Evolutionary conservation across 305 asterid genomes (phyloP).

Genomic region (Nicotiana rustica): DNA sequence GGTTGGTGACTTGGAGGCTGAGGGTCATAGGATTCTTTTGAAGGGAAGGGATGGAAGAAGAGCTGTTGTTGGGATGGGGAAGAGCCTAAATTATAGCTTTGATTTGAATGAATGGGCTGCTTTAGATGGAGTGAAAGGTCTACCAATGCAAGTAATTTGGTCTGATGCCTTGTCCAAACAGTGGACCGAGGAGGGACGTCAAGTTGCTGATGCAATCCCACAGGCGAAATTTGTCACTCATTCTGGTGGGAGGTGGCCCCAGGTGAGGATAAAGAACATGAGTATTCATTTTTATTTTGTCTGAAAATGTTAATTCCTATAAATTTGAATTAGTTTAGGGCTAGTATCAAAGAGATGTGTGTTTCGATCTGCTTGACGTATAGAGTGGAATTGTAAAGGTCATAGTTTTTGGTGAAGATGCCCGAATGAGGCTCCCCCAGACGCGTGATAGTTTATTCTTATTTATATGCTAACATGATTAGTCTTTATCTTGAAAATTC

Average conservation of each 20-base stretch:
- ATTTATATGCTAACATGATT: not conserved
- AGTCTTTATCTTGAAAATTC: not conserved
- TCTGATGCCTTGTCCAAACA: slow-evolving; percentile 62
- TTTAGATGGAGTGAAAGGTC: slow-evolving; percentile 60
- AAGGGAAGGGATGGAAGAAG: slow-evolving; percentile 76
- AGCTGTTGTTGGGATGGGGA: slow-evolving; percentile 74
- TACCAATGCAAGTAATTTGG: slow-evolving; percentile 76
- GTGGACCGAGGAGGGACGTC: slow-evolving; percentile 65
- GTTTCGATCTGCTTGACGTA: not conserved
- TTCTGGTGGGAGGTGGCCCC: slow-evolving; percentile 88
- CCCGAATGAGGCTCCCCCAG: not conserved
- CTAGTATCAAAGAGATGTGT: not conserved
- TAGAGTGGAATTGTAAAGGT: not conserved
- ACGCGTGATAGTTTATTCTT: not conserved
- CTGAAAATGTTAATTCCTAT: slow-evolving; percentile 7
- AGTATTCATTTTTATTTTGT: not conserved
- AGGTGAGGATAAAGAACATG: slow-evolving; percentile 56
- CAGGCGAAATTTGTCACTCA: slow-evolving; percentile 64
- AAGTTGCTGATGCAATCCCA: slow-evolving; percentile 60
- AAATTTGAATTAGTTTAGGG: not conserved
- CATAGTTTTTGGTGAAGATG: not conserved
- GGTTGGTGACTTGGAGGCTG: slow-evolving; percentile 56
- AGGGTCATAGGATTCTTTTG: slow-evolving; percentile 82
- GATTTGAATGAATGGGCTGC: slow-evolving; percentile 78
- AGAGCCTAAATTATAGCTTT: slow-evolving; percentile 69